These are phyloP conservation scores for Prunus fruticosa DNA, from an alignment of 306 rosid species.

Conservation along the genomic window DNA sequence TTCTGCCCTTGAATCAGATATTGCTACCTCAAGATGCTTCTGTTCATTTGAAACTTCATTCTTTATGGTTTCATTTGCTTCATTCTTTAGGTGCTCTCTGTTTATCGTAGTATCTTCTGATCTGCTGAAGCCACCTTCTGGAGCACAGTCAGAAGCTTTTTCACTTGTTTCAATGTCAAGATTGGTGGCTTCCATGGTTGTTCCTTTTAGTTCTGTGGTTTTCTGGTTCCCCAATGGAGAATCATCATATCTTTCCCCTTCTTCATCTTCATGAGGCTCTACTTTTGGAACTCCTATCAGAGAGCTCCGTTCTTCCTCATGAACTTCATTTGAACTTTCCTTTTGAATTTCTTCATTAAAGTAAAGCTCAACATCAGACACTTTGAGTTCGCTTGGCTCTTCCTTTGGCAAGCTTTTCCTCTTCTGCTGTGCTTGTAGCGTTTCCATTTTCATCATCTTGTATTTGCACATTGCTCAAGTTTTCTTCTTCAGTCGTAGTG, in stretches of 20 bases:
- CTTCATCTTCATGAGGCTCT: not conserved
- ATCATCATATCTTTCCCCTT: not conserved
- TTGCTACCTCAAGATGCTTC: conserved; percentile 17
- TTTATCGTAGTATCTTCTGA: not conserved
- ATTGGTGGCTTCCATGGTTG: not conserved
- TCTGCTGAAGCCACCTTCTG: not conserved
- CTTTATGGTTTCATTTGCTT: too few species aligned
- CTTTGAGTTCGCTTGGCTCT: conserved; percentile 15
- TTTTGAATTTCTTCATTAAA: not conserved
- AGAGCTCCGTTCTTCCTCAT: not conserved
- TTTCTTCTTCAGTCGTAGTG: too few species aligned
- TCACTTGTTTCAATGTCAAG: not conserved
- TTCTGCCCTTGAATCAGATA: too few species aligned
- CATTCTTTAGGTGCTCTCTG: too few species aligned
- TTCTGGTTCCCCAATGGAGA: not conserved
- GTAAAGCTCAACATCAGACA: conserved; percentile 1
- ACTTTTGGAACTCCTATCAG: not conserved
- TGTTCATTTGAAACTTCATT: not conserved
- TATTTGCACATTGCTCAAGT: too few species aligned
- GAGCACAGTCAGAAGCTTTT: not conserved
- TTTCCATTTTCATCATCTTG: not conserved
- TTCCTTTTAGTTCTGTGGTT: too few species aligned
- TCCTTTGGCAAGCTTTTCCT: not conserved
- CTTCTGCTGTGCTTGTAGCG: not conserved
- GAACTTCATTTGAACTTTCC: not conserved